A percentile compares a stretch with the other conserved stretches of the same genome.
Evolutionary conservation across 768 basidiomycete species (phyloP).

Genomic region (Chalciporus sphaerocephalus): DNA sequence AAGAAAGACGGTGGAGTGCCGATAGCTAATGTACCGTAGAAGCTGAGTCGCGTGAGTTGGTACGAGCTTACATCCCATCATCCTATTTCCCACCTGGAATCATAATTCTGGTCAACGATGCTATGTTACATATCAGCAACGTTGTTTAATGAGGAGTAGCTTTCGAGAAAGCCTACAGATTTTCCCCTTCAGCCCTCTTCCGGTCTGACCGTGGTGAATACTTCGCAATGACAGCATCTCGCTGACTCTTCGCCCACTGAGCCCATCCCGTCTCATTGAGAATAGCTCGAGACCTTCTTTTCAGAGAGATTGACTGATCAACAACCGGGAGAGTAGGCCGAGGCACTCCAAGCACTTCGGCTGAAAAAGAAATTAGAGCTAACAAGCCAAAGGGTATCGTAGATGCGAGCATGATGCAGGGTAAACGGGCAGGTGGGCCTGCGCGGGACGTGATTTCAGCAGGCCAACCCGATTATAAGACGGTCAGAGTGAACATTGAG

Average conservation of each 20-base stretch:
- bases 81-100: conserved; percentile 47
- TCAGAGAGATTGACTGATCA: conserved; percentile 23
- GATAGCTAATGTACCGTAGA: conserved; percentile 34
- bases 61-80: background rate
- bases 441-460: conserved; percentile 1
- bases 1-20: conserved; percentile 47
- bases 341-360: conserved; percentile 12
- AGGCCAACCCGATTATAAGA: conserved; percentile 9
- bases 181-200: conserved; percentile 46
- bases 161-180: conserved; percentile 35
- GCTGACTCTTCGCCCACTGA: conserved; percentile 44
- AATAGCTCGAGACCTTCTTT: conserved; percentile 7
- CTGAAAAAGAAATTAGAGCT: conserved; percentile 10
- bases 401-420: conserved; percentile 7
- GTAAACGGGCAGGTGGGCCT: background rate
- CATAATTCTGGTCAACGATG: conserved; percentile 57
- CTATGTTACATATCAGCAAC: conserved; percentile 31
- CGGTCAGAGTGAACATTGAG: conserved; percentile 1
- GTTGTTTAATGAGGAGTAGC: background rate
- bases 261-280: conserved; percentile 22
- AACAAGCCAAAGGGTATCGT: conserved; percentile 7
- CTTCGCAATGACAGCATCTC: conserved; percentile 41
- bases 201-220: conserved; percentile 34
- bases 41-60: conserved; percentile 18
- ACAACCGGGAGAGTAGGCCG: conserved; percentile 5